A percentile compares a stretch with the other conserved stretches of the same genome.
These are phyloP conservation scores for Kodamaea plutei DNA, from an alignment of 1,139 yeast species.

Conservation along the genomic window DNA sequence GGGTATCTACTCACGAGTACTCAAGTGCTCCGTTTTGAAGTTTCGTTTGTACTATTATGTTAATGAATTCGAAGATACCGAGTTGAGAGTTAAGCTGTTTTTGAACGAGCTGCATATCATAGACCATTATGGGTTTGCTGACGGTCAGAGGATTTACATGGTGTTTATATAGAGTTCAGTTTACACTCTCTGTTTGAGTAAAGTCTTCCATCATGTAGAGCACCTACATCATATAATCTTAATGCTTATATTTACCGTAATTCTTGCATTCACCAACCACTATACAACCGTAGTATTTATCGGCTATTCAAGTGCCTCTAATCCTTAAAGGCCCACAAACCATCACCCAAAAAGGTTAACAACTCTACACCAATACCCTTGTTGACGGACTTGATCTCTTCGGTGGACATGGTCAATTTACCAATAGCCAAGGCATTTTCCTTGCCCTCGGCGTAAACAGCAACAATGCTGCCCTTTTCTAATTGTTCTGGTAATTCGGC, in stretches of 20 bases:
- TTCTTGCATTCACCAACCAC: too few relatives aligned
- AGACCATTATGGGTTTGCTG: slow-evolving; percentile 29
- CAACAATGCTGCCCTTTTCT: slow-evolving; percentile 66
- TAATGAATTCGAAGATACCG: slow-evolving; percentile 12
- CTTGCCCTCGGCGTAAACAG: slow-evolving; percentile 89
- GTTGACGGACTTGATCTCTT: slow-evolving; percentile 77
- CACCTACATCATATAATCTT: too few relatives aligned
- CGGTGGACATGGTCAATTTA: slow-evolving; percentile 79
- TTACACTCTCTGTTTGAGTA: too few relatives aligned
- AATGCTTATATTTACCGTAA: too few relatives aligned
- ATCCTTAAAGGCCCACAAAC: slow-evolving; percentile 64
- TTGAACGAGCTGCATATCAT: slow-evolving; percentile 32
- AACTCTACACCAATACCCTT: slow-evolving; percentile 91
- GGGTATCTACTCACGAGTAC: slow-evolving; percentile 19
- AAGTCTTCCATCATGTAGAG: too few relatives aligned
- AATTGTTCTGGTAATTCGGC: slow-evolving; percentile 74
- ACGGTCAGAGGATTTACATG: slow-evolving; percentile 23
- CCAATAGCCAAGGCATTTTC: slow-evolving; percentile 91
- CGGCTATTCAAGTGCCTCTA: slow-evolving; percentile 5
- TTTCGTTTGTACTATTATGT: slow-evolving; percentile 21
- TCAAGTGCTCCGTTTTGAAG: slow-evolving; percentile 11
- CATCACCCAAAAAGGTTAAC: slow-evolving; percentile 85
- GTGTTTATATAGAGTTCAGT: too few relatives aligned
- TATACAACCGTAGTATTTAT: too few relatives aligned
- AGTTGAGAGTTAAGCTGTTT: slow-evolving; percentile 11